phyloP scores from a whole-genome alignment of 306 rosid species.

The Vicia faba region DNA sequence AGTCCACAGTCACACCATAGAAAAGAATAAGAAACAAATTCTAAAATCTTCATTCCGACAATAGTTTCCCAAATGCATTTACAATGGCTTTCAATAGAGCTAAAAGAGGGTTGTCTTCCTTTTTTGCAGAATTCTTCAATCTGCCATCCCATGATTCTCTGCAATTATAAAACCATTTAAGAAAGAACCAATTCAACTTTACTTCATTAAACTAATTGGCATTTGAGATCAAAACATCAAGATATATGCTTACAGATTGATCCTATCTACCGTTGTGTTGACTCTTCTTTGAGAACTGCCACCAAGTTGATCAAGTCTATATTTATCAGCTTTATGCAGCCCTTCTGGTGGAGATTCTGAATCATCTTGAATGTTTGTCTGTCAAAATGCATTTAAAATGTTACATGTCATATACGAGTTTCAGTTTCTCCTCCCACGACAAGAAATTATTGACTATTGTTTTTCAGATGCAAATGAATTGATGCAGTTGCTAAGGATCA shows the following conservation, averaged over 20 bases:
- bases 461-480: constrained; percentile 21
- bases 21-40: constrained; percentile 23
- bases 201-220: constrained; percentile 24
- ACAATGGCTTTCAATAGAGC: constrained; percentile 55
- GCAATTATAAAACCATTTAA: constrained; percentile 42
- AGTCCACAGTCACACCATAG: constrained; percentile 21
- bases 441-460: not conserved
- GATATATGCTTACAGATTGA: constrained; percentile 72
- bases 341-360: not conserved
- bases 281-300: constrained; percentile 54
- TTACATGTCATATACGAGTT: constrained; percentile 14
- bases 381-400: constrained; percentile 39
- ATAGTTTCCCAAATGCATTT: constrained; percentile 69
- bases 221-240: constrained; percentile 9
- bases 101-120: constrained; percentile 58
- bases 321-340: constrained; percentile 35
- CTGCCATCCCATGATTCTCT: constrained; percentile 88
- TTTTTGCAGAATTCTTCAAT: constrained; percentile 45
- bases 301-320: constrained; percentile 42
- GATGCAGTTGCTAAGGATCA: constrained; percentile 18
- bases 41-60: constrained; percentile 62
- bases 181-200: constrained; percentile 14
- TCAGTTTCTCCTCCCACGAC: constrained; percentile 20
- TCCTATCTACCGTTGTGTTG: constrained; percentile 76
- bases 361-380: constrained; percentile 49